phyloP scores from a whole-genome alignment of 768 basidiomycete species.

The Collybiopsis luxurians region DNA sequence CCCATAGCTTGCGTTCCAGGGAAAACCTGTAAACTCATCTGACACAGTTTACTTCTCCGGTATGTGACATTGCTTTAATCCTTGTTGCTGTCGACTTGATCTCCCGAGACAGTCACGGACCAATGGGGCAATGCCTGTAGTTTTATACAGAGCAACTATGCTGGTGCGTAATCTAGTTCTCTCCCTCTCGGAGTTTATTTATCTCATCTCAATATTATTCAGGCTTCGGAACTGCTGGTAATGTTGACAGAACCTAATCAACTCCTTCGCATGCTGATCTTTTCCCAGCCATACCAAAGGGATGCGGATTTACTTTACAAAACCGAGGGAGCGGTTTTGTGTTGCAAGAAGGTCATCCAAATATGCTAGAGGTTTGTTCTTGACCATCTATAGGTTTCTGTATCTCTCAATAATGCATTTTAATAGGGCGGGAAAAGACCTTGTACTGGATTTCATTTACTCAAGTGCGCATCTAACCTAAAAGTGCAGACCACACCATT shows the following conservation, averaged over 20 bases:
- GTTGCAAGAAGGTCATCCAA: slow-evolving; percentile 79
- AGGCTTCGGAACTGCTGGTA: slow-evolving; percentile 91
- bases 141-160: slow-evolving; percentile 86
- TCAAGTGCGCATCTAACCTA: neutral
- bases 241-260: slow-evolving; percentile 14
- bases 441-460: slow-evolving; percentile 35
- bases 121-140: slow-evolving; percentile 91
- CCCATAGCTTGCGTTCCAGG: slow-evolving; percentile 38
- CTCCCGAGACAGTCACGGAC: slow-evolving; percentile 56
- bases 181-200: neutral
- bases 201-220: slow-evolving; percentile 3
- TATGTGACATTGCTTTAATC: slow-evolving; percentile 18
- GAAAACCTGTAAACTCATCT: slow-evolving; percentile 78
- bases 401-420: neutral
- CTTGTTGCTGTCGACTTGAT: neutral
- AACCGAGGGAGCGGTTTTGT: slow-evolving; percentile 89
- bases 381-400: neutral
- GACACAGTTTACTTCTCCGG: slow-evolving; percentile 96
- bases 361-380: slow-evolving; percentile 63
- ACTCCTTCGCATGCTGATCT: neutral
- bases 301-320: slow-evolving; percentile 95
- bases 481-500: slow-evolving; percentile 70
- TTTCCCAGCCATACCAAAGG: slow-evolving; percentile 79
- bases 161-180: slow-evolving; percentile 40
- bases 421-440: slow-evolving; percentile 74